Conservation (phyloP, 805 yeast species). For the Saccharomyces mikatae region DNA sequence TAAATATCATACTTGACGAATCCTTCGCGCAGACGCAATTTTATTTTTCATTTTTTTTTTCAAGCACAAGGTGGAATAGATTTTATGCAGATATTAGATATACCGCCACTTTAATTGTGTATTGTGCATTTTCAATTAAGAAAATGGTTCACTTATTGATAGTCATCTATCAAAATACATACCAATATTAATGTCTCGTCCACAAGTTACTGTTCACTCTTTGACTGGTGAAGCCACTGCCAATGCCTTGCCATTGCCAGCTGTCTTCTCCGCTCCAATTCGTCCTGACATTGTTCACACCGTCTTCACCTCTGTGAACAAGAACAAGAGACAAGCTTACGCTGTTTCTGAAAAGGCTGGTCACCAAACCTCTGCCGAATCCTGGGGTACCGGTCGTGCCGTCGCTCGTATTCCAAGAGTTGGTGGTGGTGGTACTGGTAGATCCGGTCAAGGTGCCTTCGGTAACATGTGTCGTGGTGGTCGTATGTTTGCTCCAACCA, state of each 20-base stretch:
- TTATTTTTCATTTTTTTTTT: background rate
- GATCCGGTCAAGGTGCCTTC: slow-evolving; percentile 99
- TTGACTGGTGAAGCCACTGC: slow-evolving; percentile 80
- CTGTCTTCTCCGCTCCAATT: slow-evolving; percentile 99
- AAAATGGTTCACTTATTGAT: background rate
- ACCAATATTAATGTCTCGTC: slow-evolving; percentile 52
- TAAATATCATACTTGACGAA: background rate
- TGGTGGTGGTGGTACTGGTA: slow-evolving; percentile 99
- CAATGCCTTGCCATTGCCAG: slow-evolving; percentile 86
- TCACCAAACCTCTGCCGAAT: slow-evolving; percentile 99
- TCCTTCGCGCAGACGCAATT: background rate
- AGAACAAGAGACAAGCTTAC: slow-evolving; percentile 99
- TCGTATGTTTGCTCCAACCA: slow-evolving; percentile 99
- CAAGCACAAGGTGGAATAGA: background rate
- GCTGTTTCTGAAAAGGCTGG: slow-evolving; percentile 99
- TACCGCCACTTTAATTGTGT: background rate
- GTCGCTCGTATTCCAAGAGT: slow-evolving; percentile 99
- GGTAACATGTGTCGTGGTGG: slow-evolving; percentile 99
- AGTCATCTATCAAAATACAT: background rate
- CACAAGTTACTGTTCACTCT: slow-evolving; percentile 94
- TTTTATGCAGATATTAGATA: background rate
- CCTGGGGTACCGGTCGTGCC: slow-evolving; percentile 99
- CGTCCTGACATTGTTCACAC: slow-evolving; percentile 99
- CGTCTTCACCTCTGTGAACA: slow-evolving; percentile 96
- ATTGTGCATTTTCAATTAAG: background rate